A percentile compares a stretch with the other conserved stretches of the same genome.
phyloP scores from a whole-genome alignment of 2,329 filamentous ascomycete species.

The Trichoderma endophyticum region DNA sequence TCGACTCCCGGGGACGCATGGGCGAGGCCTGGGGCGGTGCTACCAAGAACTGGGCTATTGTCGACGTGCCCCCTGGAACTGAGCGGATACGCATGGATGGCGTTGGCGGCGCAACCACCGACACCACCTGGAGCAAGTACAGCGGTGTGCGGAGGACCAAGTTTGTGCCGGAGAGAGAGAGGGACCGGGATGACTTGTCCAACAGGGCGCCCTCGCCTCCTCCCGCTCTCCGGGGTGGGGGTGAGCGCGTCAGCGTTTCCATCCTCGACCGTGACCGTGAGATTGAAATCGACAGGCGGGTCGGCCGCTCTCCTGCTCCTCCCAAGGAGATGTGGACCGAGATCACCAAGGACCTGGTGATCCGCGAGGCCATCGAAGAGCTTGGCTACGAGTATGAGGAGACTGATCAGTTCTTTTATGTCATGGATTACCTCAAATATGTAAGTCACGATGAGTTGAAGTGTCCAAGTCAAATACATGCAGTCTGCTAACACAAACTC shows the following conservation, averaged over 20 bases:
- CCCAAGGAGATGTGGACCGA: constrained; percentile 86
- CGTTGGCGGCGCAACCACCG: constrained; percentile 68
- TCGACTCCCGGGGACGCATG: constrained; percentile 60
- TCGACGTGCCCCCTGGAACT: constrained; percentile 81
- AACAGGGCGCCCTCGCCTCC: constrained; percentile 24
- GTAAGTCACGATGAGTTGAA: constrained; percentile 54
- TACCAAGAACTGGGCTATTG: constrained; percentile 74
- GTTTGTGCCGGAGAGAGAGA: constrained; percentile 63
- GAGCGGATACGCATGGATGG: constrained; percentile 81
- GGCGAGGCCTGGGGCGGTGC: constrained; percentile 73
- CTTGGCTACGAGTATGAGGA: constrained; percentile 87
- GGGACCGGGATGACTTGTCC: constrained; percentile 40
- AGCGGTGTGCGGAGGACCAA: constrained; percentile 72
- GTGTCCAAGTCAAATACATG: background rate
- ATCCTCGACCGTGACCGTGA: constrained; percentile 47
- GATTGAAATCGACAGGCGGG: constrained; percentile 51
- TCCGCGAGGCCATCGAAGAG: constrained; percentile 80
- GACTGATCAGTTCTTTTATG: constrained; percentile 84
- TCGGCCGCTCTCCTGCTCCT: constrained; percentile 36
- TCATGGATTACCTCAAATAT: constrained; percentile 84
- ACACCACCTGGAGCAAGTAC: constrained; percentile 76
- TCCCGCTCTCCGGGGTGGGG: constrained; percentile 33
- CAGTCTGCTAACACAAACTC: constrained; percentile 31
- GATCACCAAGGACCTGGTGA: constrained; percentile 88
- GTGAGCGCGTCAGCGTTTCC: constrained; percentile 45